A percentile compares a stretch with the other conserved stretches of the same genome.
These are phyloP conservation scores for Trichoderma guizhouense DNA, from an alignment of 2,329 filamentous ascomycete genomes.

Conservation along the genomic window DNA sequence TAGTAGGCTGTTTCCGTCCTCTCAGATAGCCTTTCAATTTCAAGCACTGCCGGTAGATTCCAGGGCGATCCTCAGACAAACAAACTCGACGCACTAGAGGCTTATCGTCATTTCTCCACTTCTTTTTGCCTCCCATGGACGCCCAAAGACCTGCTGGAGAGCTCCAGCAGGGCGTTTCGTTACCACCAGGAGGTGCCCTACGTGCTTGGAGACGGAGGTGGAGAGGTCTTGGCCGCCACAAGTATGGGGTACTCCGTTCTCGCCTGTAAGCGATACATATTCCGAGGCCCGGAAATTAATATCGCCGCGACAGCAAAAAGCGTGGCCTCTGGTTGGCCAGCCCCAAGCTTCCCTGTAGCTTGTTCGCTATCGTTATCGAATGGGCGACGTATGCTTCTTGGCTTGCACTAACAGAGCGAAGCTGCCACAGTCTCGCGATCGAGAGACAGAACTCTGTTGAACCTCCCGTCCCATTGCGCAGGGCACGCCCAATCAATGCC, in stretches of 20 bases:
- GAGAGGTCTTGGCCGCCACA: background rate
- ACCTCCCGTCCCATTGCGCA: conserved; percentile 21
- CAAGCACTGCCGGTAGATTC: background rate
- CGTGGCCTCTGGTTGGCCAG: conserved; percentile 28
- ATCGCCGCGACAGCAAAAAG: conserved; percentile 6
- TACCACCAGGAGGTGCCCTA: background rate
- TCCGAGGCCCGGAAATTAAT: conserved; percentile 15
- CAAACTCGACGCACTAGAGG: background rate
- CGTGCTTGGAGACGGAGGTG: background rate
- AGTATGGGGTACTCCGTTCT: background rate
- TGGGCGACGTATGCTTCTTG: conserved; percentile 38
- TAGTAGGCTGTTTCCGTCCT: background rate
- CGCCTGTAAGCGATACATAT: background rate
- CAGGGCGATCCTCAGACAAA: background rate
- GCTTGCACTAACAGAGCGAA: conserved; percentile 22
- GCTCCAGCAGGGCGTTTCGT: background rate
- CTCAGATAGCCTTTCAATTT: background rate
- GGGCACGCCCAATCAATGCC: conserved; percentile 34
- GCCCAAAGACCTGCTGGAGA: background rate
- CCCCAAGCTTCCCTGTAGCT: conserved; percentile 24
- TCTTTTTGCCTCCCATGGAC: background rate
- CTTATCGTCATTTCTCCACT: conserved; percentile 7
- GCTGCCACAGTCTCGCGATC: conserved; percentile 18
- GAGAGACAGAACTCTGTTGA: conserved; percentile 18
- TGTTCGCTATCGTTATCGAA: conserved; percentile 27